These are phyloP conservation scores for Telfairia occidentalis DNA, from an alignment of 331 rosid genomes.

Conservation along the genomic window DNA sequence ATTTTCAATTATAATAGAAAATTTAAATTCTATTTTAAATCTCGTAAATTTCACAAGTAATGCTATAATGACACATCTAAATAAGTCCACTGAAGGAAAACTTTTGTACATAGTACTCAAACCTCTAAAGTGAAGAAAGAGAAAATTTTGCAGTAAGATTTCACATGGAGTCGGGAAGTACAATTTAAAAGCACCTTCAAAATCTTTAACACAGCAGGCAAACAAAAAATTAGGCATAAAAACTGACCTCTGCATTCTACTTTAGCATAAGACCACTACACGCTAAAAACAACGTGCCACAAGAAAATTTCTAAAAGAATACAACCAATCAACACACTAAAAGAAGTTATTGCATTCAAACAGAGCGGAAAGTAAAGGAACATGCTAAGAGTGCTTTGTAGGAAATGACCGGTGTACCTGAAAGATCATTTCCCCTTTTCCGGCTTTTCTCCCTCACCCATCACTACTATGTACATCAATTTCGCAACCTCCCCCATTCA, in stretches of 20 bases:
- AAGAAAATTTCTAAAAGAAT: background rate
- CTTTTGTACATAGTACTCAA: background rate
- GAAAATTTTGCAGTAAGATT: no score
- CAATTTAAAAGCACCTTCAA: background rate
- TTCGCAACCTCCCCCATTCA: slow-evolving; percentile 53
- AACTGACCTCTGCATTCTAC: background rate
- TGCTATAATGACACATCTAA: background rate
- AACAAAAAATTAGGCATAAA: background rate
- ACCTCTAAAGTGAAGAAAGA: background rate
- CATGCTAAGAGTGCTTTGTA: slow-evolving; percentile 53
- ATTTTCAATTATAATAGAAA: no score
- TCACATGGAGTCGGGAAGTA: background rate
- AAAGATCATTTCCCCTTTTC: slow-evolving; percentile 49
- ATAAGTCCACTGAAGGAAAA: background rate
- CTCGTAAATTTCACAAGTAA: no score
- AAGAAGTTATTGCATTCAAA: background rate
- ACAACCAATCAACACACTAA: background rate
- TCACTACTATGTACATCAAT: slow-evolving; percentile 56
- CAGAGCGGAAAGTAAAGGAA: background rate
- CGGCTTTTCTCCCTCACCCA: slow-evolving; percentile 39
- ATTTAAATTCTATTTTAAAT: no score
- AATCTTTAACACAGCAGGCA: no score
- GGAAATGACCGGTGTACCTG: slow-evolving; percentile 63
- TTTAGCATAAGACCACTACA: background rate
- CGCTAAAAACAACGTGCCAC: background rate